Evolutionary conservation across 2,329 filamentous ascomycete genomes (phyloP), one percentile per base, ranked within the genome.

Genomic region (Colletotrichum costaricense): DNA sequence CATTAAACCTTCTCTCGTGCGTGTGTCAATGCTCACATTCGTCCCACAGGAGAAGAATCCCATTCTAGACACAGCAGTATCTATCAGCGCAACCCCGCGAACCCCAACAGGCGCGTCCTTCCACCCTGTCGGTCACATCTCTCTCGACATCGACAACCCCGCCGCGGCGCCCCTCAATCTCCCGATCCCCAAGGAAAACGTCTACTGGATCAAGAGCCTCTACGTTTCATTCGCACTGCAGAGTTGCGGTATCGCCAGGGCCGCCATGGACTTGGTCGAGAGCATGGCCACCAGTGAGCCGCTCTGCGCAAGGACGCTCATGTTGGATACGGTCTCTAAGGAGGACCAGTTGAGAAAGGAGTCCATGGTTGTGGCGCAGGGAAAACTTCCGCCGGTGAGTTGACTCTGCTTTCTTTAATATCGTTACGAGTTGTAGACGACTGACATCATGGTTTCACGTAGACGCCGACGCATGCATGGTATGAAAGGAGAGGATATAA

Each of bases 121-220:
- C 55, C 56, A 78, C 6, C 80, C 81, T 1, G 73, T 82, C 26
- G 80, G 80, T 4, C 81, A 82, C 58, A 79, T 82, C 46, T 77
- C 78, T 2, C 76, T 82, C 4, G 78, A 79, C 69, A 67, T 58
- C 4, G 73, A 76, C 33, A 73, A 77, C 8, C 42, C 72, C 1
- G 33, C 46, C 19, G 64, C 74, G 0, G 54, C 55, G 0, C 42
- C 63, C 0, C 69, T 79, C 4, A n/a, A 60, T 0, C 62, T 81
- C 0, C 73, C 79, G 1, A 65, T 81, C 3, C 77, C 78, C 0
- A 28, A 56, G 0, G 69, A 77, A 1, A 64, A 62, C 3, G 49
- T 78, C 7, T 80, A 77, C 59, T 81, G 79, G 79, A 81, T 81
- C 52, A 81, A 81, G 56, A 80, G 75, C 0, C 77, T 81, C 7